Evolutionary conservation across 768 basidiomycete genomes (phyloP).

Genomic region (Pholiota molesta): DNA sequence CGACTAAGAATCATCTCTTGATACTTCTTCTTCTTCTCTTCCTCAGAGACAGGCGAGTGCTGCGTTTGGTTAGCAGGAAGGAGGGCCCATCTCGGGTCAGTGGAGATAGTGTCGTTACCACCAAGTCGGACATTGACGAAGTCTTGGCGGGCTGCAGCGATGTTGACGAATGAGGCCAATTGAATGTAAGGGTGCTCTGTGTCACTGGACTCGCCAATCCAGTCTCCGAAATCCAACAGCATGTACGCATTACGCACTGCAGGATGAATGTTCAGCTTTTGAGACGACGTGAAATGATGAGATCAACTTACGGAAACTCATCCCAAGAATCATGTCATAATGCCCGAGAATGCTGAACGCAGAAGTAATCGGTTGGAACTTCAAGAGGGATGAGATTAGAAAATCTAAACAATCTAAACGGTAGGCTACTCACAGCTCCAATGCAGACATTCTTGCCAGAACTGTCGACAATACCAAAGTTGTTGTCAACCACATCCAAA

Average conservation of each 20-base stretch:
- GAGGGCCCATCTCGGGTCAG: conserved; percentile 52
- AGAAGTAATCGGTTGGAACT: conserved; percentile 85
- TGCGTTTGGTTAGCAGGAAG: conserved; percentile 61
- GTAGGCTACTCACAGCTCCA: conserved; percentile 56
- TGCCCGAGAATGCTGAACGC: conserved; percentile 78
- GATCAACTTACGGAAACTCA: conserved; percentile 66
- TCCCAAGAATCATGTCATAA: conserved; percentile 84
- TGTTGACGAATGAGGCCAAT: conserved; percentile 61
- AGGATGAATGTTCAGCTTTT: conserved; percentile 10
- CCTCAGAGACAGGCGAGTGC: conserved; percentile 62
- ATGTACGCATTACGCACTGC: conserved; percentile 79
- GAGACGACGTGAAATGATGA: not conserved
- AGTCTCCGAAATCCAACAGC: conserved; percentile 72
- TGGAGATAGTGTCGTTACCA: conserved; percentile 56
- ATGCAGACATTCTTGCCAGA: conserved; percentile 62
- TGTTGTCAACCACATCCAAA: conserved; percentile 65
- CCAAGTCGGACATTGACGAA: conserved; percentile 65
- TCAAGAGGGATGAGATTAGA: conserved; percentile 9
- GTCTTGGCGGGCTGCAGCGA: conserved; percentile 56
- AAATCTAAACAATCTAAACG: not conserved
- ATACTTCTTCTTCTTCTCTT: conserved; percentile 68
- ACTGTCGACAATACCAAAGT: conserved; percentile 49
- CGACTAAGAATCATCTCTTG: conserved; percentile 66
- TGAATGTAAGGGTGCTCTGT: conserved; percentile 69
- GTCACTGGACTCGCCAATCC: conserved; percentile 51